Evolutionary conservation across 2,329 filamentous ascomycete species (phyloP).

Genomic region (Phoma sp.): DNA sequence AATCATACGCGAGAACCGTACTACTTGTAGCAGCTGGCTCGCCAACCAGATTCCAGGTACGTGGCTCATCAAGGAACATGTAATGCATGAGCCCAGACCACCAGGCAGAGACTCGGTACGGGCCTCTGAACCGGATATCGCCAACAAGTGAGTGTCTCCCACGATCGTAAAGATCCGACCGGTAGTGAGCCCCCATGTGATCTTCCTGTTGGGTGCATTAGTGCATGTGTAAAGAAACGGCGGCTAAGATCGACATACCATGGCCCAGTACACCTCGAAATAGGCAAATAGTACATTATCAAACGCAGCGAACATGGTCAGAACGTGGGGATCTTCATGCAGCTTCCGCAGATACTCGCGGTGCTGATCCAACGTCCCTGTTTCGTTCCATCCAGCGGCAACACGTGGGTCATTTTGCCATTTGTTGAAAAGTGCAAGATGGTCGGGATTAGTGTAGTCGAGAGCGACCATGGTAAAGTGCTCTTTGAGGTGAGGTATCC

Average conservation of each 20-base stretch:
- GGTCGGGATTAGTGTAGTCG: conserved; percentile 67
- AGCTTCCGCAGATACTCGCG: conserved; percentile 71
- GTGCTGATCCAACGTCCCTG: conserved; percentile 76
- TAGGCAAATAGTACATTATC: conserved; percentile 75
- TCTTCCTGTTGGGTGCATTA: conserved; percentile 56
- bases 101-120: conserved; percentile 64
- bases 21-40: conserved; percentile 76
- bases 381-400: conserved; percentile 80
- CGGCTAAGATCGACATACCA: conserved; percentile 51
- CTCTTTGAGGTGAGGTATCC: conserved; percentile 76
- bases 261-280: conserved; percentile 81
- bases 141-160: conserved; percentile 67
- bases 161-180: conserved; percentile 62
- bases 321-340: conserved; percentile 73
- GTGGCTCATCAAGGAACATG: conserved; percentile 64
- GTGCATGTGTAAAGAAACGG: conserved; percentile 6
- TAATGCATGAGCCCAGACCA: conserved; percentile 65
- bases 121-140: conserved; percentile 60
- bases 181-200: conserved; percentile 64
- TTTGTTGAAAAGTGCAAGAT: conserved; percentile 73
- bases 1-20: conserved; percentile 75
- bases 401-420: conserved; percentile 88
- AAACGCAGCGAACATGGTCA: conserved; percentile 73
- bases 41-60: conserved; percentile 62
- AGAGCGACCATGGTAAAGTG: conserved; percentile 79